Conservation (phyloP, 1,284 basidiomycete genomes). For the Kwoniella shivajii region DNA sequence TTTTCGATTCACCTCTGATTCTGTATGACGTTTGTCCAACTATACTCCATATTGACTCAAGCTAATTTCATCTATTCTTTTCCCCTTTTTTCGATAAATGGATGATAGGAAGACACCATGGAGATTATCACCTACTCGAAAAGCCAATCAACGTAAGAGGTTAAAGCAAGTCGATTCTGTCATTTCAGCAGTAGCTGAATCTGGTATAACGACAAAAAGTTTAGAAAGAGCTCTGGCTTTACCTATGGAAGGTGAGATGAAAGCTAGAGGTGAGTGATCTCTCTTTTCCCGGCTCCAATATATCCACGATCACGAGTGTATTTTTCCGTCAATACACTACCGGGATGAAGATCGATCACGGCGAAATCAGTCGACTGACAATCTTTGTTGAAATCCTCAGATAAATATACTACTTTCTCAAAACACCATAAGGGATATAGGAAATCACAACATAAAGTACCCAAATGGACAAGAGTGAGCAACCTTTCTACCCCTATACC, state of each 20-base stretch:
- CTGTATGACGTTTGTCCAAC: background rate
- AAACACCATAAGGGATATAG: slow-evolving; percentile 71
- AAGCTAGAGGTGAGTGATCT: slow-evolving; percentile 50
- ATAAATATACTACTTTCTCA: slow-evolving; percentile 95
- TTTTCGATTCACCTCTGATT: background rate
- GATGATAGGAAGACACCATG: slow-evolving; percentile 91
- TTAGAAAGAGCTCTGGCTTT: slow-evolving; percentile 33
- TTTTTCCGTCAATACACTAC: no score
- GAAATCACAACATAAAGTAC: slow-evolving; percentile 94
- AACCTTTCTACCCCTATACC: background rate
- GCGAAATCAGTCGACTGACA: background rate
- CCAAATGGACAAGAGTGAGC: slow-evolving; percentile 87
- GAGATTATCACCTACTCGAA: slow-evolving; percentile 86
- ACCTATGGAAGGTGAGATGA: slow-evolving; percentile 56
- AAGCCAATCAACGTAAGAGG: slow-evolving; percentile 83
- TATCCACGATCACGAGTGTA: no score
- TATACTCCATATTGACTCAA: no score
- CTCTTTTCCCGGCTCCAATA: no score
- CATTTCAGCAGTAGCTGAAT: slow-evolving; percentile 79
- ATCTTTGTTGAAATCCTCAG: slow-evolving; percentile 53
- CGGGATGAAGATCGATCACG: no score
- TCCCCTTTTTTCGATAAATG: no score
- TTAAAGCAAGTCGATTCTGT: slow-evolving; percentile 92
- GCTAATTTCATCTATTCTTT: no score
- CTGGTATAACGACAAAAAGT: slow-evolving; percentile 72